phyloP scores from a whole-genome alignment of 2,329 filamentous ascomycete species.

The Colletotrichum australisinense region DNA sequence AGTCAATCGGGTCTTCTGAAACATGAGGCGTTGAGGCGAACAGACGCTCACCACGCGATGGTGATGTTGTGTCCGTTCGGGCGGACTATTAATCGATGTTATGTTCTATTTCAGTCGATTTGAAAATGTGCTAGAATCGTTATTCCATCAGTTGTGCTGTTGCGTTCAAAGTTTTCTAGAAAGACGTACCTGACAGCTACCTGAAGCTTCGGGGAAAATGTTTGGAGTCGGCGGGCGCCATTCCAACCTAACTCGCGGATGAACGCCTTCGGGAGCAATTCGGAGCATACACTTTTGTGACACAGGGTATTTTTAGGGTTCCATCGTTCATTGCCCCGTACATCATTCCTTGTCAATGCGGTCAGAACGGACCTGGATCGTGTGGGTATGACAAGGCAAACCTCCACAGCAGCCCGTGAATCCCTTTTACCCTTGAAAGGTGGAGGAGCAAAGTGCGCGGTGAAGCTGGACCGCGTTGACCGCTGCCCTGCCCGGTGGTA shows the following conservation, averaged over 20 bases:
- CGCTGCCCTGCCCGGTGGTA: not conserved
- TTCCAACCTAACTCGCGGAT: not conserved
- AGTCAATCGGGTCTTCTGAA: constrained; percentile 34
- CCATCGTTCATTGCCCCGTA: constrained; percentile 15
- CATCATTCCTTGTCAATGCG: constrained; percentile 8
- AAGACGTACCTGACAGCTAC: constrained; percentile 19
- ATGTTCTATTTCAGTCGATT: constrained; percentile 28
- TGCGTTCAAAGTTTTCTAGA: not conserved
- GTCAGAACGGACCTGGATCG: constrained; percentile 14
- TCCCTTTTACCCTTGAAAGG: constrained; percentile 18
- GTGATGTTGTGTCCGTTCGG: constrained; percentile 22
- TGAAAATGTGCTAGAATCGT: not conserved
- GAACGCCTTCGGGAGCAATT: constrained; percentile 24
- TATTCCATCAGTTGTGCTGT: not conserved
- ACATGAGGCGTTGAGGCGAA: constrained; percentile 35
- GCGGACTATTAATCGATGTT: not conserved
- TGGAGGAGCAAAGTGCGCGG: not conserved
- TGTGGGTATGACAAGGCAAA: constrained; percentile 26
- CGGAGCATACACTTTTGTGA: constrained; percentile 15
- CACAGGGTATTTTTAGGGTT: constrained; percentile 31
- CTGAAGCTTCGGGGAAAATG: constrained; percentile 23
- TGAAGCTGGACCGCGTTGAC: not conserved
- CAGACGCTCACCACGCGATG: constrained; percentile 32
- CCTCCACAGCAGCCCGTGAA: constrained; percentile 16
- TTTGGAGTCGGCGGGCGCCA: constrained; percentile 9